phyloP scores from a whole-genome alignment of 805 yeast species.

The Saccharomycopsis fodiens region DNA sequence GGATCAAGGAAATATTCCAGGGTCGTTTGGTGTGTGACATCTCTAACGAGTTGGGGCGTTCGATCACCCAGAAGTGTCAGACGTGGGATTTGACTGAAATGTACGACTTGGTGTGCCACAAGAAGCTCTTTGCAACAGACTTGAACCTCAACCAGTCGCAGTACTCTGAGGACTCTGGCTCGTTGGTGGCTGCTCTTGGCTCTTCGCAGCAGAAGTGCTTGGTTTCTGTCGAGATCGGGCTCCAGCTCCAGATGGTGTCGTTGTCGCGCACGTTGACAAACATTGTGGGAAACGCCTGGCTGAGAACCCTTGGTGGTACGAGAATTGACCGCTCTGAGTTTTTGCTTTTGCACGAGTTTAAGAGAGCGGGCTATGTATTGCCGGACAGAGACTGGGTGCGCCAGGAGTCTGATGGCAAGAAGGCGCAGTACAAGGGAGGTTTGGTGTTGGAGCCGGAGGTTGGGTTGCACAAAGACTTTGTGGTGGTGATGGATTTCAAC shows the following conservation, averaged over 20 bases:
- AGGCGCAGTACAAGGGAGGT: conserved; percentile 85
- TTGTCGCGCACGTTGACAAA: conserved; percentile 86
- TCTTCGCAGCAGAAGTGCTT: conserved; percentile 62
- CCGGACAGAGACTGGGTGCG: conserved; percentile 69
- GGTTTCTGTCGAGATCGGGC: conserved; percentile 70
- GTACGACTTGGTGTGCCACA: conserved; percentile 72
- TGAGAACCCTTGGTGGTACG: conserved; percentile 88
- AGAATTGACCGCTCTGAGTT: conserved; percentile 94
- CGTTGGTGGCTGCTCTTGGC: conserved; percentile 59
- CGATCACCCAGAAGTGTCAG: conserved; percentile 84
- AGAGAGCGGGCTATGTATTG: conserved; percentile 67
- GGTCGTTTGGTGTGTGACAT: conserved; percentile 90
- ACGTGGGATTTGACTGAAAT: conserved; percentile 92
- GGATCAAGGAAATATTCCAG: conserved; percentile 61
- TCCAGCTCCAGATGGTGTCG: conserved; percentile 77
- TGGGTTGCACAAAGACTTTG: conserved; percentile 83
- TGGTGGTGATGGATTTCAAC: conserved; percentile 96
- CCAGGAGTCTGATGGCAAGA: conserved; percentile 45
- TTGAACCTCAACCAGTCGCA: conserved; percentile 63
- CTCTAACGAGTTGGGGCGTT: conserved; percentile 91
- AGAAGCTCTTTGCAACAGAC: conserved; percentile 55
- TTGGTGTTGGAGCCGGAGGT: conserved; percentile 94
- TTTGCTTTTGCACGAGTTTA: conserved; percentile 86
- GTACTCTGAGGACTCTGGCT: conserved; percentile 57
- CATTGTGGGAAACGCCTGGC: conserved; percentile 96